Percentiles rank a stretch among this genome's conserved stretches.
Evolutionary conservation across 2,329 filamentous ascomycete species (phyloP).

Genomic region (Sarocladiaceae sp.): DNA sequence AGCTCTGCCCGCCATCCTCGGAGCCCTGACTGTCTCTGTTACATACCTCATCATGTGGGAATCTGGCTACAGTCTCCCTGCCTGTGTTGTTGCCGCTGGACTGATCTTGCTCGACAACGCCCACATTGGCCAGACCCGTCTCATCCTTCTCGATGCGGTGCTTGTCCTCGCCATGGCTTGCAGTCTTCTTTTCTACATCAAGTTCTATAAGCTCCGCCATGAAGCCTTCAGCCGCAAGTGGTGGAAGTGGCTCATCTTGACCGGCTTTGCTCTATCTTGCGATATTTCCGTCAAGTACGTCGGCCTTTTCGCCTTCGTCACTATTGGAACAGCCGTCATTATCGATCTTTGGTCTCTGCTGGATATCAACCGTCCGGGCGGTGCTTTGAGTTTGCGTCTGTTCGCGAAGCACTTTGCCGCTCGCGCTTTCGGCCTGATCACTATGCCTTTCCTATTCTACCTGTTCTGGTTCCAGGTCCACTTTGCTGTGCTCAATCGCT

Average conservation of each 20-base stretch:
- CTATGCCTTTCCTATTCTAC: conserved; percentile 95
- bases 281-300: conserved; percentile 99
- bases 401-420: conserved; percentile 90
- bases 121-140: conserved; percentile 90
- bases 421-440: conserved; percentile 77
- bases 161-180: conserved; percentile 94
- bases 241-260: conserved; percentile 99
- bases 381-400: conserved; percentile 71
- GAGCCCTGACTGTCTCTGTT: conserved; percentile 88
- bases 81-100: conserved; percentile 79
- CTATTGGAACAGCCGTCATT: conserved; percentile 87
- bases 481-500: conserved; percentile 82
- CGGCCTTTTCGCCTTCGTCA: conserved; percentile 93
- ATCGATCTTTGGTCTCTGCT: conserved; percentile 96
- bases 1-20: conserved; percentile 85
- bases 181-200: conserved; percentile 89
- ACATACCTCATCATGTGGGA: conserved; percentile 99
- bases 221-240: conserved; percentile 89
- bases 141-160: conserved; percentile 93
- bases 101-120: conserved; percentile 95
- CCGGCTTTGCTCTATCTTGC: conserved; percentile 90
- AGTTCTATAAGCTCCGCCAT: conserved; percentile 95
- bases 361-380: conserved; percentile 79
- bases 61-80: conserved; percentile 93
- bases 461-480: conserved; percentile 99